A percentile compares a stretch with the other conserved stretches of the same genome.
phyloP scores from a whole-genome alignment of 2,329 filamentous ascomycete species.

The Chalaropsis thielavioides region DNA sequence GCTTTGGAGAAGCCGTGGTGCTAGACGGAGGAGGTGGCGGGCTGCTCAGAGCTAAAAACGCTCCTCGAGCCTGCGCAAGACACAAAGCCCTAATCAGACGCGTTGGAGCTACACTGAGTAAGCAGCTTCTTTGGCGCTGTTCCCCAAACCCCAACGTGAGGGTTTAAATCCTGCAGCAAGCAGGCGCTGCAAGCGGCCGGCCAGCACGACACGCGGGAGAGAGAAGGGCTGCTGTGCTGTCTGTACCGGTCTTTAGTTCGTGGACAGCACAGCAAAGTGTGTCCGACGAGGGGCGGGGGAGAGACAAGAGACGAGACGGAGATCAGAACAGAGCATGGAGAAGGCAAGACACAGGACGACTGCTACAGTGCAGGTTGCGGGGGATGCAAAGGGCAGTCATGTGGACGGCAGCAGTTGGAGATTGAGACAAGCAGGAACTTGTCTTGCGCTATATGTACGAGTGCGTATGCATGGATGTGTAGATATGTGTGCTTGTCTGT shows the following conservation, averaged over 20 bases:
- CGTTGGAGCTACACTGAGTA: not conserved
- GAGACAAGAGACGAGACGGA: too few species aligned
- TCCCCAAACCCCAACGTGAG: not conserved
- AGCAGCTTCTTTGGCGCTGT: not conserved
- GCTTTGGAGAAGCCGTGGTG: not conserved
- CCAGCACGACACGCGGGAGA: not conserved
- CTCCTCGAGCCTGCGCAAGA: not conserved
- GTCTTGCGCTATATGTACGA: not conserved
- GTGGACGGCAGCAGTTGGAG: slow-evolving; percentile 4
- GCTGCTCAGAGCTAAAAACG: not conserved
- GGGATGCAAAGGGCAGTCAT: not conserved
- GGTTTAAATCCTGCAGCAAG: not conserved
- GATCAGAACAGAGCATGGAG: too few species aligned
- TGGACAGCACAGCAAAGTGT: not conserved
- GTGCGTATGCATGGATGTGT: not conserved
- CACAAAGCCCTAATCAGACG: not conserved
- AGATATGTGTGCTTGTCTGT: too few species aligned
- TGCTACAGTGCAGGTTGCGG: not conserved
- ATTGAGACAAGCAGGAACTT: not conserved
- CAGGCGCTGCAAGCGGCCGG: not conserved
- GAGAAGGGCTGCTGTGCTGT: not conserved
- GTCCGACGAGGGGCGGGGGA: too few species aligned
- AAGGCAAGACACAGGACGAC: not conserved
- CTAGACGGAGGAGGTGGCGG: not conserved
- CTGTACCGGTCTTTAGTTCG: not conserved